A percentile compares a stretch with the other conserved stretches of the same genome.
These are phyloP conservation scores for Starmera caribaea DNA, from an alignment of 805 yeast genomes.

Conservation along the genomic window DNA sequence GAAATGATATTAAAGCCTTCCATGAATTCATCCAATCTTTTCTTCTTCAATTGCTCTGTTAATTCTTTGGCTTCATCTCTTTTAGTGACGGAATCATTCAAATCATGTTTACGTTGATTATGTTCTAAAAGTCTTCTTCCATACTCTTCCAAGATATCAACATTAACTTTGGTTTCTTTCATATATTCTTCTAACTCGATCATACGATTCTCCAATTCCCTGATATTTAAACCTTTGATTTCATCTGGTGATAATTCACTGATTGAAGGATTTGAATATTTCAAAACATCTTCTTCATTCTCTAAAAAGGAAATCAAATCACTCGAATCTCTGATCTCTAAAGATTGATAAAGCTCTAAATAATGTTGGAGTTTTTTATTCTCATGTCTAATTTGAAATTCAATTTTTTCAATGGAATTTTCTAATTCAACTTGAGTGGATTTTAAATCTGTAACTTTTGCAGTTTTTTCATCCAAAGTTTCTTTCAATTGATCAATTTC, in stretches of 20 bases:
- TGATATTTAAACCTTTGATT: constrained; percentile 36
- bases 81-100: constrained; percentile 54
- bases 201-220: constrained; percentile 40
- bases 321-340: constrained; percentile 46
- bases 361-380: constrained; percentile 24
- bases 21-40: constrained; percentile 83
- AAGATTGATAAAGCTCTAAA: constrained; percentile 27
- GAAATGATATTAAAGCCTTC: constrained; percentile 84
- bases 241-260: constrained; percentile 42
- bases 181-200: constrained; percentile 45
- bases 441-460: constrained; percentile 44
- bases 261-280: constrained; percentile 19
- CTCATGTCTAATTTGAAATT: constrained; percentile 30
- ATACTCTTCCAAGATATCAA: constrained; percentile 71
- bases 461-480: constrained; percentile 28
- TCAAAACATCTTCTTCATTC: constrained; percentile 21
- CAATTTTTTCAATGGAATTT: constrained; percentile 52
- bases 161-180: constrained; percentile 51
- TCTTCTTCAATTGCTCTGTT: constrained; percentile 62
- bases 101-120: constrained; percentile 48
- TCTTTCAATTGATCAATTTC: constrained; percentile 32
- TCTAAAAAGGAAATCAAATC: constrained; percentile 13
- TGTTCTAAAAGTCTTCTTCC: constrained; percentile 58
- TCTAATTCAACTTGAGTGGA: constrained; percentile 59
- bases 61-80: constrained; percentile 55